Percentiles rank a stretch among this genome's conserved stretches.
These are phyloP conservation scores for Colletotrichum echinochloae DNA, from an alignment of 2,329 filamentous ascomycete genomes.

Conservation along the genomic window DNA sequence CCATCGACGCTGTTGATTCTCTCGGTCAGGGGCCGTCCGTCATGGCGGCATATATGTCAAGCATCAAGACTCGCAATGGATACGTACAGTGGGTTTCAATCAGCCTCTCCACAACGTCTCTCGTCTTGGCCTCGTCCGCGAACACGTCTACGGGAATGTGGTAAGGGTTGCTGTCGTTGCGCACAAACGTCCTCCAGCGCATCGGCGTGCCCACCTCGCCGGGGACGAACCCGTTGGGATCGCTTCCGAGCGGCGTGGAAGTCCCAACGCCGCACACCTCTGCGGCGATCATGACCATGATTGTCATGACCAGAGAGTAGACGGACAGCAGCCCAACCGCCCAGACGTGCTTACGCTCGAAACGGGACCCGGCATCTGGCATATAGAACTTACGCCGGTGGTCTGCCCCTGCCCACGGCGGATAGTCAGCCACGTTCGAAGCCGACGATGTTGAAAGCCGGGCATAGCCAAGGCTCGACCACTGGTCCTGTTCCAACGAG, in stretches of 20 bases:
- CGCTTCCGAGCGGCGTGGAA: not conserved
- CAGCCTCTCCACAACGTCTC: not conserved
- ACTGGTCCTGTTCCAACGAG: not conserved
- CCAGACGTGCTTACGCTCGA: not conserved
- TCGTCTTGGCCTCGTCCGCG: not conserved
- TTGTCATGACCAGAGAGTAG: not conserved
- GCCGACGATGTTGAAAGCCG: not conserved
- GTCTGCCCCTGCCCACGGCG: too few relatives aligned
- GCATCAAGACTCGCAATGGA: too few relatives aligned
- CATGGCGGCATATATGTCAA: too few relatives aligned
- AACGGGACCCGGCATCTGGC: not conserved
- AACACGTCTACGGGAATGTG: not conserved
- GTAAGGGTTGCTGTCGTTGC: not conserved
- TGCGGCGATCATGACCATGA: not conserved
- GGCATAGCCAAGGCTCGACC: not conserved
- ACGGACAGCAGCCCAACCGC: not conserved
- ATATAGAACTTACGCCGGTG: not conserved
- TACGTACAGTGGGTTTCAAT: not conserved
- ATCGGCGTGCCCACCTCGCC: not conserved
- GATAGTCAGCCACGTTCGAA: not conserved
- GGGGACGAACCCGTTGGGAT: conserved; percentile 10
- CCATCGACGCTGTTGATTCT: not conserved
- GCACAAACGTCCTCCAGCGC: conserved; percentile 1
- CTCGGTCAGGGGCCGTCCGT: not conserved
- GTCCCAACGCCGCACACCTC: not conserved